Evolutionary conservation across 2,329 filamentous ascomycete species (phyloP), one percentile per base, ranked within the genome.

Genomic region (Biscogniauxia sp.): DNA sequence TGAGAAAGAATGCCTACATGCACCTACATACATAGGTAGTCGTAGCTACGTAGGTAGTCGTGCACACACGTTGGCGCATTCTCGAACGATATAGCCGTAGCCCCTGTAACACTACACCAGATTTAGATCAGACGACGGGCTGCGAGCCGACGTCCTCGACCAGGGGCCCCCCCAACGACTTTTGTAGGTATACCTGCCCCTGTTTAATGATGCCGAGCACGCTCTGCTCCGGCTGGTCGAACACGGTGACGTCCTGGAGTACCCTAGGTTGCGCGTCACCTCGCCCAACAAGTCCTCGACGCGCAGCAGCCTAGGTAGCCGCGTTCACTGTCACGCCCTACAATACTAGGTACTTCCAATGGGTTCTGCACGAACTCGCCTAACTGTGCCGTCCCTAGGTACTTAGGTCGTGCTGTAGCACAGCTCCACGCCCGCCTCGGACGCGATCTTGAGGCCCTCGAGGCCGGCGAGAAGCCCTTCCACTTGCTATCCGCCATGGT

Each of bases 381-480:
- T 0, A 75, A 79, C 70, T 85, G 82, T n/a, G 77, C 76, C 15
- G 75, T 67, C 7, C 77, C 75, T 62, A 85, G 67, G 0, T 80
- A 80, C 0, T 82, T 7, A 85, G 74, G 70, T 85, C 83, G 0
- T 80, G 0, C 83, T 82, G 63, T 77, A 85, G 70, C 82, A 84
- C 54, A 85, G 79, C 0, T 76, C 81, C 1, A 85, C 81, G 0
- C 82, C 82, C 1, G 78, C 80, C 15, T 82, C 75, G 15, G 72
- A 69, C 3, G 81, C 80, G 25, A 83, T 77, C 59, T 79, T 72
- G 17, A 84, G 69, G 0, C 77, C 75, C 17, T 72, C 60, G 17
- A 84, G 65, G 1, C 82, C 82, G 78, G 76, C 25, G 82, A 68
- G 65, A 77, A 82, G 19, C 67, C 72, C 13, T 68, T 66, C 65